These are phyloP conservation scores for Pascua sp. DNA, from an alignment of 1,284 basidiomycete genomes.

Conservation along the genomic window DNA sequence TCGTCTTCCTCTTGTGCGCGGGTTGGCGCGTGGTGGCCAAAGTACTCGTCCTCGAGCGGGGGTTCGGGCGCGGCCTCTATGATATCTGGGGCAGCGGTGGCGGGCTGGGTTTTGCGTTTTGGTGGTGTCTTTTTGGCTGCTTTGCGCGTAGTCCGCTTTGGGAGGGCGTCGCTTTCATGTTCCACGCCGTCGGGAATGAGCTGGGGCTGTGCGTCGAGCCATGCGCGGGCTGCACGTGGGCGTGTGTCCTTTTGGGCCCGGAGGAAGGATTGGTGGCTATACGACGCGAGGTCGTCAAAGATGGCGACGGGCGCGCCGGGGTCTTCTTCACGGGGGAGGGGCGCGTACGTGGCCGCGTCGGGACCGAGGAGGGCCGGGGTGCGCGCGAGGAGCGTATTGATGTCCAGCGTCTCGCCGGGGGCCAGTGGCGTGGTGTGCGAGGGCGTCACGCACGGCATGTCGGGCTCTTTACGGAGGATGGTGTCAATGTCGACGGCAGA, in stretches of 20 bases:
- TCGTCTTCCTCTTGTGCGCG: too few species aligned
- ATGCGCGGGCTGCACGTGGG: conserved; percentile 17
- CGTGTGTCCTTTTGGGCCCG: conserved; percentile 27
- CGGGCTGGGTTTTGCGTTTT: not conserved
- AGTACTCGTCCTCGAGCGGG: too few species aligned
- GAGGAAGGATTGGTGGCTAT: conserved; percentile 30
- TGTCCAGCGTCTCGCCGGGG: conserved; percentile 80
- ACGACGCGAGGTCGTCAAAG: conserved; percentile 27
- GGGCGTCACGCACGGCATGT: conserved; percentile 92
- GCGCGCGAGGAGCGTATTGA: conserved; percentile 62
- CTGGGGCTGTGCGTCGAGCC: conserved; percentile 25
- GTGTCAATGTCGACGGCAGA: conserved; percentile 92
- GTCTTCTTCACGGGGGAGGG: conserved; percentile 5
- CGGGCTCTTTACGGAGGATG: conserved; percentile 91
- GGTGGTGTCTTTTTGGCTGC: not conserved
- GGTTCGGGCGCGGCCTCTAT: too few species aligned
- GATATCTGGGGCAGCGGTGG: not conserved
- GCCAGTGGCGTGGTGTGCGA: conserved; percentile 79
- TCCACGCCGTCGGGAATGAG: not conserved
- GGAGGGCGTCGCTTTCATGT: not conserved
- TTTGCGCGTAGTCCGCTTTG: too few species aligned
- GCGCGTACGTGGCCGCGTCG: not conserved
- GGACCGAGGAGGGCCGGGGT: conserved; percentile 49
- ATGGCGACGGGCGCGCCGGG: conserved; percentile 27
- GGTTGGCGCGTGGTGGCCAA: too few species aligned